Evolutionary conservation across 1,284 basidiomycete genomes (phyloP).

Genomic region (Cryptococcus sp.): DNA sequence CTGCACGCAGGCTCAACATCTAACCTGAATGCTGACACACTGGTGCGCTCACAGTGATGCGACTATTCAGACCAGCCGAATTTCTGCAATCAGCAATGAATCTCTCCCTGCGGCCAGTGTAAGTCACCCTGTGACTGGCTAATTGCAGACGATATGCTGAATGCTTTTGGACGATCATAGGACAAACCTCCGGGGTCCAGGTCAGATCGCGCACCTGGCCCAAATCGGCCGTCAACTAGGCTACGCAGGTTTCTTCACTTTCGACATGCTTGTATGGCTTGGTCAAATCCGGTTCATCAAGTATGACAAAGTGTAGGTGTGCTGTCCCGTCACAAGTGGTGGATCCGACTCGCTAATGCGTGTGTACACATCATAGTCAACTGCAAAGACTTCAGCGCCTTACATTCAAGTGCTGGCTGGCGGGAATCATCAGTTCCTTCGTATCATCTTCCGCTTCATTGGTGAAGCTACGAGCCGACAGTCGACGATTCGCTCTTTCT

Average conservation of each 20-base stretch:
- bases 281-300: slow-evolving; percentile 70
- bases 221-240: slow-evolving; percentile 82
- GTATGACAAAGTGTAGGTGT: slow-evolving; percentile 55
- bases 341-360: slow-evolving; percentile 57
- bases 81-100: slow-evolving; percentile 90
- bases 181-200: slow-evolving; percentile 49
- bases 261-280: slow-evolving; percentile 84
- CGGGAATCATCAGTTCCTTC: slow-evolving; percentile 80
- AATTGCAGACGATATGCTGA: slow-evolving; percentile 2
- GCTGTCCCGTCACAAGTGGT: slow-evolving; percentile 1
- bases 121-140: slow-evolving; percentile 11
- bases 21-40: not conserved
- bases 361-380: slow-evolving; percentile 27
- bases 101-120: slow-evolving; percentile 61
- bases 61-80: slow-evolving; percentile 91
- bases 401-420: slow-evolving; percentile 86
- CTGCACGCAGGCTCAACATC: not conserved
- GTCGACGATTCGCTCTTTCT: slow-evolving; percentile 43
- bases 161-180: slow-evolving; percentile 11
- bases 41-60: slow-evolving; percentile 68
- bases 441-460: slow-evolving; percentile 57
- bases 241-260: slow-evolving; percentile 86
- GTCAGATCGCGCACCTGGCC: slow-evolving; percentile 71
- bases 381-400: slow-evolving; percentile 68
- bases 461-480: slow-evolving; percentile 51